Base-by-base conservation (phyloP, 495 filamentous ascomycete genomes). In the Eremomyces bilateralis region DNA sequence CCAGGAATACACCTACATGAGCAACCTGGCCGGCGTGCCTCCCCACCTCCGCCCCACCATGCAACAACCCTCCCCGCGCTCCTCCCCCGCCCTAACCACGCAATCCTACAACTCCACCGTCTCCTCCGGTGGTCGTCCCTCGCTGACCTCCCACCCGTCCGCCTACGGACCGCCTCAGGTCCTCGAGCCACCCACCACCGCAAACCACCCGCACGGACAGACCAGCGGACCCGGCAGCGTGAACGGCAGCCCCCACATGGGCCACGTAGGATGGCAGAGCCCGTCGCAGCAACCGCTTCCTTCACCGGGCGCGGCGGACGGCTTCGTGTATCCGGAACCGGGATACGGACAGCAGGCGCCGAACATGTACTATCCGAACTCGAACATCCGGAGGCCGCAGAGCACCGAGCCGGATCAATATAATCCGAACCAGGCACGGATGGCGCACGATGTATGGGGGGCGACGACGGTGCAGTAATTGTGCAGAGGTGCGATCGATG, bases 151-250 rank as follows among this genome's bases (percentile, higher is more conserved):
- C 15, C 81, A 92, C 54, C 83, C 83, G 0, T 69, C 58, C 6
- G 65, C 60, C 29, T 92, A 84, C 48, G 77, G 68, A 17, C 80
- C 80, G 4, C 85, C 88, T 0, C 71, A 77, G 24, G 79, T 82
- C 21, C 64, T 97, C 4, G 88, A 97, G 50, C 85, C 88, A 16
- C 83, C 76, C 12, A 43, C 54, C 16, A 48, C 45, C 17, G 52
- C 52, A 30, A 49, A 47, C 34, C 49, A 55, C 22, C 34, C 45
- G 48, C 41, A 59, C 38, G n/a, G n/a, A n/a, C n/a, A n/a, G n/a
- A n/a, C n/a, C n/a, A n/a, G n/a, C n/a, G n/a, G n/a, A n/a, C 20
- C 40, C 31, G 20, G 48, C 42, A 40, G 53, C 49, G 39, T 44
- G 37, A 51, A 54, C 37, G 51, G 52, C 19, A 56, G 54, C 39